Percentiles rank a stretch among this genome's conserved stretches.
phyloP scores from a whole-genome alignment of 257 asterid species.

The Forsythia viridissima region DNA sequence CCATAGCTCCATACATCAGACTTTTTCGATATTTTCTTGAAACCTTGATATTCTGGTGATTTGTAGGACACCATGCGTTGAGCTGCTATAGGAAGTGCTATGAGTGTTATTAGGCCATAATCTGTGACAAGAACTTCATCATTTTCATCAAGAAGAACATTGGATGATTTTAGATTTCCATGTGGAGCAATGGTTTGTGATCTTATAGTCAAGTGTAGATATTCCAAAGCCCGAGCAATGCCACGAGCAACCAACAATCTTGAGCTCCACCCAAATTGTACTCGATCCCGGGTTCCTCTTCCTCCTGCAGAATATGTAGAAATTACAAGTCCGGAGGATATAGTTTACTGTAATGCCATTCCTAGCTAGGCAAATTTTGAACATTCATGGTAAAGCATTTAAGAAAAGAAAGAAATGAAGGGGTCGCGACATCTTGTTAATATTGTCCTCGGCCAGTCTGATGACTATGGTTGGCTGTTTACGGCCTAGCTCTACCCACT shows the following conservation, averaged over 20 bases:
- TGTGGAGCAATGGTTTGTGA: slow-evolving; percentile 56
- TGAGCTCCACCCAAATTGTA: slow-evolving; percentile 65
- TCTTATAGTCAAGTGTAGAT: slow-evolving; percentile 51
- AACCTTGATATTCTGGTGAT: slow-evolving; percentile 61
- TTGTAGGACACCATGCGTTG: slow-evolving; percentile 63
- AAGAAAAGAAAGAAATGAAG: background rate
- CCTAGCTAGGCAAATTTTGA: background rate
- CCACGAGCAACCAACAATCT: slow-evolving; percentile 59
- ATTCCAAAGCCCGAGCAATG: slow-evolving; percentile 57
- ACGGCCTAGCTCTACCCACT: too few species aligned
- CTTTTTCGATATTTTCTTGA: slow-evolving; percentile 50
- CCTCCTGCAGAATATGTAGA: slow-evolving; percentile 40
- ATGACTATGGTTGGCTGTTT: too few species aligned
- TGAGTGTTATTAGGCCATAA: slow-evolving; percentile 59
- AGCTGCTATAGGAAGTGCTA: slow-evolving; percentile 50
- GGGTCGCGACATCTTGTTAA: background rate
- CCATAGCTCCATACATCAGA: slow-evolving; percentile 90
- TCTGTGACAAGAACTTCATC: slow-evolving; percentile 52
- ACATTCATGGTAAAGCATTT: too few species aligned
- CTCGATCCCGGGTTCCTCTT: slow-evolving; percentile 52
- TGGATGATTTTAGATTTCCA: slow-evolving; percentile 69
- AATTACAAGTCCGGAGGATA: background rate
- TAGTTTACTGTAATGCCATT: background rate
- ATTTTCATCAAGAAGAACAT: slow-evolving; percentile 59
- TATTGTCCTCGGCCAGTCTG: too few species aligned